Conservation (phyloP, 495 filamentous ascomycete genomes). For the Penicillium desertorum region DNA sequence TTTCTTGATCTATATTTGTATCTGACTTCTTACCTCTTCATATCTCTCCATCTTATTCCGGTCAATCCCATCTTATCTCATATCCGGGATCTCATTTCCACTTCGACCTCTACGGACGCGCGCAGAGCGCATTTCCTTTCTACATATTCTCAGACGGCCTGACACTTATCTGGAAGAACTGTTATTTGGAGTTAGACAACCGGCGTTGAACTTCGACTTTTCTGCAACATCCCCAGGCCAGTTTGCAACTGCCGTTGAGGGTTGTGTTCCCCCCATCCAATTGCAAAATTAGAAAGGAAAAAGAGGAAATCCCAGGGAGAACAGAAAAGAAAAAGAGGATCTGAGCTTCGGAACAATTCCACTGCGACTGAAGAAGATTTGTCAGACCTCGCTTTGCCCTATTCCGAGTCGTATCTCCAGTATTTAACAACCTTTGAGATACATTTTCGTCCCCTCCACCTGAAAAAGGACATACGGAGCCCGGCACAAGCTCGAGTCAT, state of each 20-base stretch:
- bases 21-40: conserved; percentile 11
- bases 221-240: conserved; percentile 26
- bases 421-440: neutral
- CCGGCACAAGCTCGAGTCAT: conserved; percentile 24
- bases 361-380: neutral
- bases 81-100: neutral
- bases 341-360: neutral
- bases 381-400: neutral
- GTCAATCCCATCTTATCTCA: conserved; percentile 14
- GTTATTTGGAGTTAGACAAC: conserved; percentile 19
- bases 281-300: conserved; percentile 11
- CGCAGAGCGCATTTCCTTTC: conserved; percentile 3
- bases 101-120: neutral
- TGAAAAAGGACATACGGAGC: conserved; percentile 14
- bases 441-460: neutral
- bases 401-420: neutral
- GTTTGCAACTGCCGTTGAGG: conserved; percentile 36
- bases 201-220: conserved; percentile 19
- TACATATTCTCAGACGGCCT: neutral
- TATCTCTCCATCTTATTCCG: conserved; percentile 14
- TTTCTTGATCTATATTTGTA: conserved; percentile 10
- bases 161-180: conserved; percentile 28
- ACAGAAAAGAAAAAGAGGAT: neutral
- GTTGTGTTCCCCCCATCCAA: conserved; percentile 29
- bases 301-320: conserved; percentile 1